Base-by-base conservation (phyloP, 2,329 filamentous ascomycete genomes). In the Diaporthe amygdali region DNA sequence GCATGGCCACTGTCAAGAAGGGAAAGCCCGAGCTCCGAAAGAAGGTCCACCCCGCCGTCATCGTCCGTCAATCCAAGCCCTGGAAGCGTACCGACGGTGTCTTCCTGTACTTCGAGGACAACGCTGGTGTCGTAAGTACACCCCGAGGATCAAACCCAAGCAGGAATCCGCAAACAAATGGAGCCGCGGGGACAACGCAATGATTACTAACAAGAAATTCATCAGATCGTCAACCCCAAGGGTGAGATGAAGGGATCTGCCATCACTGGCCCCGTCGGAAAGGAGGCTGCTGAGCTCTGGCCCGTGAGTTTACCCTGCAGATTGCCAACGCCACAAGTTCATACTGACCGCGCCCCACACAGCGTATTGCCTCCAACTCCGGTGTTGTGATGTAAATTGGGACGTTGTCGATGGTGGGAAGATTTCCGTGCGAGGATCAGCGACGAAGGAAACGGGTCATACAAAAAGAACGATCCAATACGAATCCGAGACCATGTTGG, bases 161-260 rank as follows among this genome's bases (percentile, higher is more conserved):
- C 6, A 14, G 5, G n/a, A 32, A 14, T n/a, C 17, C 25, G 32
- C 47, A 15, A 5, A 30, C n/a, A 5, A n/a, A 25, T 27, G 25
- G 30, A 7, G 9, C 2, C 17, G 8, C 54, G 14, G n/a, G 20
- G 14, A 15, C 15, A 2, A 12, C 5, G 15, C 1, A 3, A 41
- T 22, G 27, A 10, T 30, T 71, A 77, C 84, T 87, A 77, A 88
- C 79, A 27, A 20, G 2, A 22, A 52, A 47, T 66, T 56, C 39
- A 67, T 69, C 82, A 96, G 94, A 99, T 99, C 83, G 96, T 99
- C 90, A 99, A 99, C 91, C 95, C 96, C 87, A 99, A 99, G 94
- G 96, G 96, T 89, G 96, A 99, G 90, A 99, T 99, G 96, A 99
- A 99, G 93, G 96, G 96, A 84, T 98, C 95, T 77, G 96, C 96